phyloP scores from a whole-genome alignment of 1,284 basidiomycete species.

The Xerocomus minutiporus region DNA sequence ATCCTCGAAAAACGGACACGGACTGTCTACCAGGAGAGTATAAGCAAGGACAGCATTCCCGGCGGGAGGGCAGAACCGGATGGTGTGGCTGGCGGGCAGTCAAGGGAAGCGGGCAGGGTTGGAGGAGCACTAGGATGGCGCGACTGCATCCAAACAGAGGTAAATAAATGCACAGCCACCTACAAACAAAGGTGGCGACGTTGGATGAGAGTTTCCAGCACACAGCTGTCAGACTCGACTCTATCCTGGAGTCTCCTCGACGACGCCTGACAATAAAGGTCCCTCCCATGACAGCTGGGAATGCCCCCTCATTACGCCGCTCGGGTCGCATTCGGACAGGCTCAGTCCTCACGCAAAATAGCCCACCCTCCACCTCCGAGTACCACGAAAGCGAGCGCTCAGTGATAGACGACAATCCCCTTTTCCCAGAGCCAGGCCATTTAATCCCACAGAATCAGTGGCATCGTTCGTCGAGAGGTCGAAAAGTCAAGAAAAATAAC shows the following conservation, averaged over 20 bases:
- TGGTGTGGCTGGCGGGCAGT: conserved; percentile 13
- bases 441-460: conserved; percentile 32
- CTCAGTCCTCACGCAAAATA: conserved; percentile 28
- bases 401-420: conserved; percentile 35
- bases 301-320: conserved; percentile 33
- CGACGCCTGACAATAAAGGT: conserved; percentile 31
- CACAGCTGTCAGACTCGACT: conserved; percentile 6
- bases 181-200: conserved; percentile 32
- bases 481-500: conserved; percentile 40
- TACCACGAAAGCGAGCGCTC: conserved; percentile 60
- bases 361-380: conserved; percentile 57
- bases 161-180: conserved; percentile 30
- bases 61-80: conserved; percentile 1
- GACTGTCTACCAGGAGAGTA: not conserved
- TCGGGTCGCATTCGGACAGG: conserved; percentile 34
- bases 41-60: not conserved
- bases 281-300: conserved; percentile 27
- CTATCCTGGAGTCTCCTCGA: conserved; percentile 18
- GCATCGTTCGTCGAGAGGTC: conserved; percentile 40
- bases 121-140: conserved; percentile 16
- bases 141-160: conserved; percentile 23
- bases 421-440: conserved; percentile 26
- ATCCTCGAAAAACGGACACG: not conserved
- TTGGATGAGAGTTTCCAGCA: conserved; percentile 16
- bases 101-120: conserved; percentile 25